Percentiles rank a stretch among this genome's conserved stretches.
phyloP scores from a whole-genome alignment of 805 yeast species.

The Myxozyma mucilagina region DNA sequence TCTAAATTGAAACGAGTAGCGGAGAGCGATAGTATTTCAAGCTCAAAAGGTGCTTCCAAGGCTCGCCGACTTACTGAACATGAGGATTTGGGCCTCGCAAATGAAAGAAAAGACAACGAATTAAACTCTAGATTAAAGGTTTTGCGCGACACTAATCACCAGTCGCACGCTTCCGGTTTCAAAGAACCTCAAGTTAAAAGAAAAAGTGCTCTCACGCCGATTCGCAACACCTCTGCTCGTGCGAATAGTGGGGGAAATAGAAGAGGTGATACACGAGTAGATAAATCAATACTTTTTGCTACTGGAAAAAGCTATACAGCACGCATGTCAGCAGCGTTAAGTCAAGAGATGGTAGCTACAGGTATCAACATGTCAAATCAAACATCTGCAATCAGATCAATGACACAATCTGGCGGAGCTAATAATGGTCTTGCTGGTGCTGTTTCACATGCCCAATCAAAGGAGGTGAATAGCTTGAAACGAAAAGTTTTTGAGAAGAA shows the following conservation, averaged over 20 bases:
- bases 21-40: neutral
- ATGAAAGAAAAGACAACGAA: slow-evolving; percentile 6
- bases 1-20: slow-evolving; percentile 5
- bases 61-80: slow-evolving; percentile 9
- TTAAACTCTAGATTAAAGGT: slow-evolving; percentile 8
- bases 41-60: slow-evolving; percentile 18
- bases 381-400: slow-evolving; percentile 42
- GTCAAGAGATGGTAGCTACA: slow-evolving; percentile 60
- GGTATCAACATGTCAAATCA: slow-evolving; percentile 53
- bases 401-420: slow-evolving; percentile 37
- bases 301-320: slow-evolving; percentile 9
- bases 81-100: slow-evolving; percentile 7
- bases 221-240: slow-evolving; percentile 28
- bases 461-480: slow-evolving; percentile 47
- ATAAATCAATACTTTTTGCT: slow-evolving; percentile 2
- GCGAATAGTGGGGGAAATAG: slow-evolving; percentile 15
- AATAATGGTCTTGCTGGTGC: slow-evolving; percentile 39
- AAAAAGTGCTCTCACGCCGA: slow-evolving; percentile 20
- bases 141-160: neutral
- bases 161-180: slow-evolving; percentile 1
- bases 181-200: slow-evolving; percentile 12
- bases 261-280: neutral
- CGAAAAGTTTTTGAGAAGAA: slow-evolving; percentile 42
- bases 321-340: slow-evolving; percentile 15
- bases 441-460: slow-evolving; percentile 40